Conservation (phyloP, 1,139 yeast genomes). For the Pichia sp. region DNA sequence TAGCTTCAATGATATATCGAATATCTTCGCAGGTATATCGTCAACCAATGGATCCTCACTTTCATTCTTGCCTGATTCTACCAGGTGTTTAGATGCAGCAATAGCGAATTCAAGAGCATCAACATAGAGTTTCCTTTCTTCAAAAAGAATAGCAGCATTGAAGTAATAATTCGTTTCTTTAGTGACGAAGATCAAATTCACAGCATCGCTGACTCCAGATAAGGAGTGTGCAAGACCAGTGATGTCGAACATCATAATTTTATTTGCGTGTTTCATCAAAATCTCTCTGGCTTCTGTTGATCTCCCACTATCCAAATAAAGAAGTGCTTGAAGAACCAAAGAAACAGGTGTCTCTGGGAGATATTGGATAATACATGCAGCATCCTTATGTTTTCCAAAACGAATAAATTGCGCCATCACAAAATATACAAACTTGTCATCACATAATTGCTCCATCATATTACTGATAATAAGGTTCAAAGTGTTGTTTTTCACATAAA, state of each 20-base stretch:
- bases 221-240: constrained; percentile 14
- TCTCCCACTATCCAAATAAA: constrained; percentile 18
- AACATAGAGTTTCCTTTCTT: constrained; percentile 13
- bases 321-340: constrained; percentile 24
- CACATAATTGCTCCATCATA: constrained; percentile 11
- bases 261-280: constrained; percentile 20
- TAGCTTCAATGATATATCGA: constrained; percentile 23
- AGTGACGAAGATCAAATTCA: constrained; percentile 14
- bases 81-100: constrained; percentile 17
- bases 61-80: constrained; percentile 10
- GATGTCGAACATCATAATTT: constrained; percentile 18
- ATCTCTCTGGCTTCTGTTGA: constrained; percentile 22
- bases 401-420: constrained; percentile 19
- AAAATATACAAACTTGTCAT: constrained; percentile 22
- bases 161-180: constrained; percentile 19
- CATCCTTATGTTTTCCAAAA: constrained; percentile 9
- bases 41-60: constrained; percentile 17
- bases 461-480: constrained; percentile 19
- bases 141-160: constrained; percentile 21
- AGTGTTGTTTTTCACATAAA: constrained; percentile 20
- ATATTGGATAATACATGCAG: constrained; percentile 12
- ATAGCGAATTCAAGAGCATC: constrained; percentile 21
- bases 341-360: constrained; percentile 21
- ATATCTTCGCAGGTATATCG: constrained; percentile 20
- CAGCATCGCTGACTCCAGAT: constrained; percentile 5